Evolutionary conservation across 2,329 filamentous ascomycete genomes (phyloP).

Genomic region (Colletotrichum horii): DNA sequence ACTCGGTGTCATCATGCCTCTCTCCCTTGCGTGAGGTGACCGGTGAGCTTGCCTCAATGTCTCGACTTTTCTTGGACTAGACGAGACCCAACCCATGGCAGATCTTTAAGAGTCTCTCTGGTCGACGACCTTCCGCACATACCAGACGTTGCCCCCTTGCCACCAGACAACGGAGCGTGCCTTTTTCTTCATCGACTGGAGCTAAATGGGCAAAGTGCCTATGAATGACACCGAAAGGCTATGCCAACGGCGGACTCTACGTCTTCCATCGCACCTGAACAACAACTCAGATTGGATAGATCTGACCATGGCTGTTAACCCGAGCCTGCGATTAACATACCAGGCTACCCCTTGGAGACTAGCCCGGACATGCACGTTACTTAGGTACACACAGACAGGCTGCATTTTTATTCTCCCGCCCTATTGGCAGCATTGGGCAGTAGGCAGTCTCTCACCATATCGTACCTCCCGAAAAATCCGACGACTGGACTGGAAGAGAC

Average conservation of each 20-base stretch:
- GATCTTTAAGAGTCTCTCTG: not conserved
- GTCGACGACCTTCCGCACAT: not conserved
- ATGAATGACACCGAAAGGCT: not conserved
- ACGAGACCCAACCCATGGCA: not conserved
- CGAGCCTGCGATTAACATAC: not conserved
- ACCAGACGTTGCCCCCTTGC: not conserved
- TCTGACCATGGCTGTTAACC: not conserved
- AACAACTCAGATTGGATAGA: not conserved
- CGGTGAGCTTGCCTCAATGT: not conserved
- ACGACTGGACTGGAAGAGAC: not conserved
- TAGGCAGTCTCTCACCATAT: conserved; percentile 1
- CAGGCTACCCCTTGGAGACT: conserved; percentile 18
- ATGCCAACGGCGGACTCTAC: not conserved
- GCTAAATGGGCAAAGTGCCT: not conserved
- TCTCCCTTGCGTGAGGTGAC: not conserved
- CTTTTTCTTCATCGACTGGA: not conserved
- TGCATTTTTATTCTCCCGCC: not conserved
- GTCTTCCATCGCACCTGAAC: not conserved
- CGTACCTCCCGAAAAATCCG: not conserved
- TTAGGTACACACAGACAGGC: conserved; percentile 12
- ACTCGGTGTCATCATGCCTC: not conserved
- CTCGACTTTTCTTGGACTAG: not conserved
- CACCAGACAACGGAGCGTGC: not conserved
- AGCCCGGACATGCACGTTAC: not conserved
- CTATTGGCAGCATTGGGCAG: conserved; percentile 9